These are phyloP conservation scores for Nepenthes mirabilis DNA, from an alignment of 148 eudicot species.

Conservation along the genomic window DNA sequence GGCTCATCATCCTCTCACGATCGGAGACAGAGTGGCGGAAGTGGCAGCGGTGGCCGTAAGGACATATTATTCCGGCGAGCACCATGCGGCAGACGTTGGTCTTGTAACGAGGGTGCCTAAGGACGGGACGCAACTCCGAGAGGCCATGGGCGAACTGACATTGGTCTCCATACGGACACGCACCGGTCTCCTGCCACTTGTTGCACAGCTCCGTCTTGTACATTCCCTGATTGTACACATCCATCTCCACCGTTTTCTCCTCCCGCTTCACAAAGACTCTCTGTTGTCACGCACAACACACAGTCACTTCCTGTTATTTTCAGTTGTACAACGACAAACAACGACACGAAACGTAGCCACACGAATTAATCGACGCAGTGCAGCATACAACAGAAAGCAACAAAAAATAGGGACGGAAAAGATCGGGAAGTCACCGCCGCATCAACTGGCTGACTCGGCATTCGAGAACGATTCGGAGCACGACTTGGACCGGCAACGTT, in stretches of 20 bases:
- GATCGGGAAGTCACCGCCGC: not conserved
- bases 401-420: too few relatives aligned
- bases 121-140: slow-evolving; percentile 52
- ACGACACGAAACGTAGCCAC: not conserved
- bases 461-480: not conserved
- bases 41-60: slow-evolving; percentile 76
- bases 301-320: not conserved
- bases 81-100: slow-evolving; percentile 67
- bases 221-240: slow-evolving; percentile 56
- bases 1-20: not conserved
- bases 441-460: slow-evolving; percentile 3
- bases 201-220: slow-evolving; percentile 57
- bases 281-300: slow-evolving; percentile 16
- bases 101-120: slow-evolving; percentile 65
- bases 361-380: not conserved
- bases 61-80: slow-evolving; percentile 34
- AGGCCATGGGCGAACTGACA: slow-evolving; percentile 66
- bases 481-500: slow-evolving; percentile 7
- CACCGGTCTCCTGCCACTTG: slow-evolving; percentile 55
- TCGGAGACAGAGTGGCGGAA: slow-evolving; percentile 39
- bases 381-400: too few relatives aligned
- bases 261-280: slow-evolving; percentile 19
- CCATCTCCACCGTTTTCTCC: slow-evolving; percentile 33
- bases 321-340: not conserved
- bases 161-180: slow-evolving; percentile 35